These are phyloP conservation scores for Penicillium steckii DNA, from an alignment of 495 filamentous ascomycete species.

Conservation along the genomic window DNA sequence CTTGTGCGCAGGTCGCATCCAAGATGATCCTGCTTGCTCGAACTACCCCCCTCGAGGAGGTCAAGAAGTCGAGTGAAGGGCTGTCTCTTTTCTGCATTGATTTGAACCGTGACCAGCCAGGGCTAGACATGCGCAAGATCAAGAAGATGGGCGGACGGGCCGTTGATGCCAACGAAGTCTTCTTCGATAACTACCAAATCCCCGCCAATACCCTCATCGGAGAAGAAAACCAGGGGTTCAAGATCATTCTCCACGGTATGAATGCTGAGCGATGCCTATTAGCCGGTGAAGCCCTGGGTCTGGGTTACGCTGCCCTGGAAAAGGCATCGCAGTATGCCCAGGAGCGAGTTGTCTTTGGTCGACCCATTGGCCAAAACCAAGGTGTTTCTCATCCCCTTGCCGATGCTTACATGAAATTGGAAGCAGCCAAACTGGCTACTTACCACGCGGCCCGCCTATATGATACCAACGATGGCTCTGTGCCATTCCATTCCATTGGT, in stretches of 20 bases:
- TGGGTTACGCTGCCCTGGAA: slow-evolving; percentile 71
- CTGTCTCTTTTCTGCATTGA: slow-evolving; percentile 77
- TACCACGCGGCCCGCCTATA: slow-evolving; percentile 77
- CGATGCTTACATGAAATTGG: slow-evolving; percentile 72
- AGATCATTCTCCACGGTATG: slow-evolving; percentile 79
- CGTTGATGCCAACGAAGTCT: slow-evolving; percentile 81
- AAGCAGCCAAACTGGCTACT: slow-evolving; percentile 74
- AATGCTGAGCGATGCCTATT: slow-evolving; percentile 78
- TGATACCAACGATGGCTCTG: slow-evolving; percentile 55
- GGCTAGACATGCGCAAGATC: slow-evolving; percentile 65
- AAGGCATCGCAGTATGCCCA: slow-evolving; percentile 65
- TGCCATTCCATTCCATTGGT: slow-evolving; percentile 62
- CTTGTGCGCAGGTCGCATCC: slow-evolving; percentile 70
- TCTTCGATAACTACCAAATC: slow-evolving; percentile 72
- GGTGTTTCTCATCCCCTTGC: slow-evolving; percentile 74
- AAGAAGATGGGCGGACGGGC: slow-evolving; percentile 80
- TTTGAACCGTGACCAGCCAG: slow-evolving; percentile 55
- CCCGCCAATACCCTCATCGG: slow-evolving; percentile 63
- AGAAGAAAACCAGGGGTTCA: slow-evolving; percentile 69
- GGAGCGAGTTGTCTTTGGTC: slow-evolving; percentile 66
- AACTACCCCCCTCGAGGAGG: slow-evolving; percentile 65
- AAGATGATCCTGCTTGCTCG: slow-evolving; percentile 79
- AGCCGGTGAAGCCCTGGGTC: slow-evolving; percentile 73
- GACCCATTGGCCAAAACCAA: slow-evolving; percentile 73
- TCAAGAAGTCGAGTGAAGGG: slow-evolving; percentile 64